Base-by-base conservation (phyloP, 2,329 filamentous ascomycete genomes). In the Didymella lethalis region DNA sequence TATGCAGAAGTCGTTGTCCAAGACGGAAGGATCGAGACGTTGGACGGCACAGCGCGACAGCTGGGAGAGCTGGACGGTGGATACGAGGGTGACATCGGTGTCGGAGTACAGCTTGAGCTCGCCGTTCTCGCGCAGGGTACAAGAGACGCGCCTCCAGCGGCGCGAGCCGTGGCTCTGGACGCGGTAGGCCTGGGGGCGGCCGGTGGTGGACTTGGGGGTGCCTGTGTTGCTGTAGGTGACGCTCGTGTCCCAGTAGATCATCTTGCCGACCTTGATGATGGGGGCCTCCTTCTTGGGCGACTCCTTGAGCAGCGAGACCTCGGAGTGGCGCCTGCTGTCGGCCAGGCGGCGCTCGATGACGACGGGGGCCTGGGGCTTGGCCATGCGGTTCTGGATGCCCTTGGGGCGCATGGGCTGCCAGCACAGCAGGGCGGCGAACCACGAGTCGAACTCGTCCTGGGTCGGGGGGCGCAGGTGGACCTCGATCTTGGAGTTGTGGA, bases 1-100 rank as follows among this genome's bases (percentile, higher is more conserved):
- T 63, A 99, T 91, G 79, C 93, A 98, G 72, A 91, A 95, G 59
- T 97, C 92, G 75, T 95, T 91, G 64, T 96, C 92, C 41, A 99
- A 79, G 8, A 99, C 94, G 5, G 93, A 96, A 51, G 88, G 87
- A 76, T 98, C 92, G 50, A 99, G 82, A 67, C 93, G 88, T 75
- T 99, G 95, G 51, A 99, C 89, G 8, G 94, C 92, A 74, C 90
- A 95, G 53, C 95, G 87, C 18, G 93, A 95, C 7, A 99, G 83
- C 69, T 97, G 92, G 12, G 92, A 91, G 5, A 99, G 83, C 69
- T 96, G 92, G 51, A 98, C 90, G 46, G 93, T 86, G 28, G 91
- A 90, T 16, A 98, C 83, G 8, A 96, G 83, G 0, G 88, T 87
- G 46, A 90, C 88, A 66, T 97, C 93, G 54, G 90, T 89, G 69